Conservation (phyloP, 176 grass and related monocot genomes). For the Oryza rufipogon region DNA sequence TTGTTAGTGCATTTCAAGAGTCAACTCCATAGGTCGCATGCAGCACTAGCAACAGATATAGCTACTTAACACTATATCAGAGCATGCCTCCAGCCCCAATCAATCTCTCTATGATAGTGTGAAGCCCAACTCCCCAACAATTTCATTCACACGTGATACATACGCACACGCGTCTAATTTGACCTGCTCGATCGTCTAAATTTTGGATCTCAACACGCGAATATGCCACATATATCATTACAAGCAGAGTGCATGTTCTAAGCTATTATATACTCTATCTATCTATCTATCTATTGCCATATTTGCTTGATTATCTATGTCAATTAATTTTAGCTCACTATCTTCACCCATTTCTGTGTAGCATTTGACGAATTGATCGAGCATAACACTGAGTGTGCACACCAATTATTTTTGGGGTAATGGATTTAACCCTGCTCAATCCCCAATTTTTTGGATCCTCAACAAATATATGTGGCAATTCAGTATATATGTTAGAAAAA, state of each 20-base stretch:
- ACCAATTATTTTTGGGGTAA: too few species aligned
- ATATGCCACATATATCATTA: neutral
- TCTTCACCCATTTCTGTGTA: too few species aligned
- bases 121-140: neutral
- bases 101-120: neutral
- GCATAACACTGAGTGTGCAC: too few species aligned
- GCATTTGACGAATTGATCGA: too few species aligned
- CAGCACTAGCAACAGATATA: neutral
- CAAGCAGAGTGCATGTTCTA: neutral
- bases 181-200: neutral
- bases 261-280: too few species aligned
- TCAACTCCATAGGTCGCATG: neutral
- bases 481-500: too few species aligned
- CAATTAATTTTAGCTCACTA: too few species aligned
- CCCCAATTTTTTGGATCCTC: too few species aligned
- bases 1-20: neutral
- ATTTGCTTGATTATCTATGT: too few species aligned
- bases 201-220: neutral
- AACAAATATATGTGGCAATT: too few species aligned
- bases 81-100: neutral
- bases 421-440: too few species aligned
- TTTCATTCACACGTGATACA: neutral
- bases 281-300: too few species aligned
- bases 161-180: neutral
- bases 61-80: neutral